Evolutionary conservation across 1,284 basidiomycete genomes (phyloP), one percentile per base, ranked within the genome.

Genomic region (Ustilago xerochloae): DNA sequence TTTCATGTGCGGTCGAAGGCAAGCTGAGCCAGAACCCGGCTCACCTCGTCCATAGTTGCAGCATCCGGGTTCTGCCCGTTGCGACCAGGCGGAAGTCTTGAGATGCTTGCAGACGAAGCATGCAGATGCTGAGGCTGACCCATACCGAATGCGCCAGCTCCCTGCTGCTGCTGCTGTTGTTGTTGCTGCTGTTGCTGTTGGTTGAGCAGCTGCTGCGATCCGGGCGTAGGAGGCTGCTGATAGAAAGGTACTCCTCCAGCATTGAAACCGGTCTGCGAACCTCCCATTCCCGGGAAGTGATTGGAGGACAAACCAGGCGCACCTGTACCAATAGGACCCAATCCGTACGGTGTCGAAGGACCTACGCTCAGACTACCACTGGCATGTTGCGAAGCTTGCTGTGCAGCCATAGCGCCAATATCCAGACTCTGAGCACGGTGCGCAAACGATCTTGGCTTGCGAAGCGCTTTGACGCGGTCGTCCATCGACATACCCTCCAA

Each of bases 41-140:
- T 77, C 24, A 83, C 81, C 47, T 83, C 81, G 48, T 83, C 81
- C 71, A 81, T 79, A 7, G 80, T 80, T 22, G 73, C 53, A 2
- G 75, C 54, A 39, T 77, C 69, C 1, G 69, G 71, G 8, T 57
- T 62, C 54, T 55, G 67, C 7, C 54, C 48, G 35, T 64, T 47
- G 47, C 64, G 58, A 41, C 67, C 48, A 16, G 78, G 77, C 12
- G 77, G 62, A 28, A 79, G 54, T 7, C 77, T 60, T 22, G 77
- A 80, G 57, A 78, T 71, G 67, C 78, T 80, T 8, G 76, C 62
- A 0, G 75, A 61, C 20, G 73, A 53, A 2, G 61, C 64, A 43
- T 76, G 73, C 32, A 60, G 43, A 22, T 69, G 72, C 36, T 61
- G 64, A 30, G 50, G 59, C 30, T 62, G 63, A 20, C 39, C 47